Percentiles rank a stretch among this genome's conserved stretches.
phyloP scores from a whole-genome alignment of 805 yeast genomes.

The Saccharomycopsis schoenii region DNA sequence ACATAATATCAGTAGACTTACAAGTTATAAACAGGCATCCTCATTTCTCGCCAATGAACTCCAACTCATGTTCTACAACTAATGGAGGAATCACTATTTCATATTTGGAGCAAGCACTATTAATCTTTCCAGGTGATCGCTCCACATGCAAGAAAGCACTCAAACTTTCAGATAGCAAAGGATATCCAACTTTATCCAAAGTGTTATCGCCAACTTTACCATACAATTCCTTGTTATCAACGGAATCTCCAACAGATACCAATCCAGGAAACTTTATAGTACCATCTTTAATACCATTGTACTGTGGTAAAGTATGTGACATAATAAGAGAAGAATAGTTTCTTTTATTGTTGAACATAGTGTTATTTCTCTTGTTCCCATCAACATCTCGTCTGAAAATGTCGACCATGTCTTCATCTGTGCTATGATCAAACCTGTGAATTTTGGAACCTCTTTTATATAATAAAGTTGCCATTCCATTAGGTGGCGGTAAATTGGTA shows the following conservation, averaged over 20 bases:
- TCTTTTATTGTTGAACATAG: slow-evolving; percentile 43
- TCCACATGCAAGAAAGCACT: slow-evolving; percentile 48
- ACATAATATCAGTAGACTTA: neutral
- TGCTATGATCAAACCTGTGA: slow-evolving; percentile 54
- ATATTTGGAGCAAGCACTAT: slow-evolving; percentile 36
- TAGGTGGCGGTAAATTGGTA: slow-evolving; percentile 87
- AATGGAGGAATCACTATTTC: slow-evolving; percentile 43
- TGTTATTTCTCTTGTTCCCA: slow-evolving; percentile 38
- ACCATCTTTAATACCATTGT: slow-evolving; percentile 4
- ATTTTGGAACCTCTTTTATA: slow-evolving; percentile 48
- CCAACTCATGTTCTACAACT: slow-evolving; percentile 23
- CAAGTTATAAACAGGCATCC: neutral
- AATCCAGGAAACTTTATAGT: slow-evolving; percentile 32
- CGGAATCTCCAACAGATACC: slow-evolving; percentile 5
- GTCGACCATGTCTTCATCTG: slow-evolving; percentile 78
- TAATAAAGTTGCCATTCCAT: slow-evolving; percentile 67
- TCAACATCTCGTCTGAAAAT: slow-evolving; percentile 53
- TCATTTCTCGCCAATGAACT: slow-evolving; percentile 18
- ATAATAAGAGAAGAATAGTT: slow-evolving; percentile 35
- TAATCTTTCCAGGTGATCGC: slow-evolving; percentile 29
- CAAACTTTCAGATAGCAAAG: slow-evolving; percentile 34
- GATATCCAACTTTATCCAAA: slow-evolving; percentile 28
- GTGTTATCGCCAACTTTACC: slow-evolving; percentile 3
- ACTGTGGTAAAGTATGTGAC: slow-evolving; percentile 11
- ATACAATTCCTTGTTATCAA: neutral